Conservation (phyloP, 208 protist genomes). For the Novymonas esmeraldas region DNA sequence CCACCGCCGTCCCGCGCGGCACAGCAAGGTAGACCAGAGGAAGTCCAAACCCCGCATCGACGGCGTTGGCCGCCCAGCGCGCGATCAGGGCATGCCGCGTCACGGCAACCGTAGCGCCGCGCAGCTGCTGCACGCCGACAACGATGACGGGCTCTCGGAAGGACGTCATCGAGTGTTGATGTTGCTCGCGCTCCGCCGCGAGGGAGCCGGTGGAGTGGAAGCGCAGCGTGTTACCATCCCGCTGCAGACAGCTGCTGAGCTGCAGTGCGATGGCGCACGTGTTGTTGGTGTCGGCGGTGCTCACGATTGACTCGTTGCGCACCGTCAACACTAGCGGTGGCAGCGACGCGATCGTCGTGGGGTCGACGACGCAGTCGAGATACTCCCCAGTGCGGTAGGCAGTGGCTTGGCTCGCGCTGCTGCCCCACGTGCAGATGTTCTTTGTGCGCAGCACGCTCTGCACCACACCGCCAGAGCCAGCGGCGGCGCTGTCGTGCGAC, state of each 20-base stretch:
- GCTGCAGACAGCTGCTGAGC: constrained; percentile 21
- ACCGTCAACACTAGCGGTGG: constrained; percentile 44
- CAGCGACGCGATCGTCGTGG: constrained; percentile 9
- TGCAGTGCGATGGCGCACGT: constrained; percentile 38
- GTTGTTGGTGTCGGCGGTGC: constrained; percentile 15
- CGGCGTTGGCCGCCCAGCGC: constrained; percentile 9
- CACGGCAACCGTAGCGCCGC: constrained; percentile 41
- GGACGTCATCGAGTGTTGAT: neutral
- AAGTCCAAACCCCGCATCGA: constrained; percentile 3
- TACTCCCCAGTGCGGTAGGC: constrained; percentile 45
- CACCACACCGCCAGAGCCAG: neutral
- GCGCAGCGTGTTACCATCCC: constrained; percentile 21
- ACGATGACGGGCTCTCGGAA: constrained; percentile 45
- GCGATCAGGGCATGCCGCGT: constrained; percentile 23
- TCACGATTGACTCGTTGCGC: constrained; percentile 30
- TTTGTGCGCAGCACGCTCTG: constrained; percentile 3
- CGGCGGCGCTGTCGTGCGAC: neutral
- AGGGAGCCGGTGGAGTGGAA: constrained; percentile 61
- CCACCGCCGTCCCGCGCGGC: constrained; percentile 7
- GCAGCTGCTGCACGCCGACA: constrained; percentile 51
- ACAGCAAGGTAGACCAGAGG: constrained; percentile 41
- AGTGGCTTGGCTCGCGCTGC: constrained; percentile 2
- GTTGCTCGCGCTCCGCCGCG: neutral
- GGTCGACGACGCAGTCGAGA: constrained; percentile 13
- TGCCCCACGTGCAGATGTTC: constrained; percentile 25